These are phyloP conservation scores for Diplogelasinospora grovesii DNA, from an alignment of 495 filamentous ascomycete species.

Conservation along the genomic window DNA sequence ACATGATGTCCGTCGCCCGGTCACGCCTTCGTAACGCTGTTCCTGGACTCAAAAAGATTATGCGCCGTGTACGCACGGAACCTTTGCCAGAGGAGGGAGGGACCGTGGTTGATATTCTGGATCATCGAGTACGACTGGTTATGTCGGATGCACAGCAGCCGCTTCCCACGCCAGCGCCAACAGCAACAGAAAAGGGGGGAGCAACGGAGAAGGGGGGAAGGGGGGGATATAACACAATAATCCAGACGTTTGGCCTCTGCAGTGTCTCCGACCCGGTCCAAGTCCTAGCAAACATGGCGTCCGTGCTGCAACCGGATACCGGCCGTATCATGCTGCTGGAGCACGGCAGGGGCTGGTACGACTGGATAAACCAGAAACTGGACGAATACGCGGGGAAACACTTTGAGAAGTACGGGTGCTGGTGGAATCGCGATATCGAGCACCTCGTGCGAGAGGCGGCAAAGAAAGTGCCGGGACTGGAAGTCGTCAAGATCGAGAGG, in stretches of 20 bases:
- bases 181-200: conserved; percentile 4
- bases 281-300: conserved; percentile 56
- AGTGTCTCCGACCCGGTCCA: conserved; percentile 68
- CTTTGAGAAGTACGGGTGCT: conserved; percentile 83
- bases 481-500: conserved; percentile 61
- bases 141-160: conserved; percentile 30
- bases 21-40: conserved; percentile 26
- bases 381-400: conserved; percentile 72
- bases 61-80: conserved; percentile 17
- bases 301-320: conserved; percentile 41
- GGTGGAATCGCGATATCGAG: conserved; percentile 94
- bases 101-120: conserved; percentile 27
- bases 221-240: conserved; percentile 81
- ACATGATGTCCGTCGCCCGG: conserved; percentile 39
- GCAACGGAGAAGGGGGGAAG: conserved; percentile 16
- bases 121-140: conserved; percentile 30
- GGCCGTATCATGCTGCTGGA: conserved; percentile 83
- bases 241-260: conserved; percentile 93
- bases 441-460: conserved; percentile 52
- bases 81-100: conserved; percentile 11
- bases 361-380: conserved; percentile 70
- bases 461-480: conserved; percentile 63
- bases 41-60: conserved; percentile 25
- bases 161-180: conserved; percentile 21
- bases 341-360: conserved; percentile 75